Evolutionary conservation across 192 early-diverging fungal genomes (phyloP).

Genomic region (Blastocladiella britannica): DNA sequence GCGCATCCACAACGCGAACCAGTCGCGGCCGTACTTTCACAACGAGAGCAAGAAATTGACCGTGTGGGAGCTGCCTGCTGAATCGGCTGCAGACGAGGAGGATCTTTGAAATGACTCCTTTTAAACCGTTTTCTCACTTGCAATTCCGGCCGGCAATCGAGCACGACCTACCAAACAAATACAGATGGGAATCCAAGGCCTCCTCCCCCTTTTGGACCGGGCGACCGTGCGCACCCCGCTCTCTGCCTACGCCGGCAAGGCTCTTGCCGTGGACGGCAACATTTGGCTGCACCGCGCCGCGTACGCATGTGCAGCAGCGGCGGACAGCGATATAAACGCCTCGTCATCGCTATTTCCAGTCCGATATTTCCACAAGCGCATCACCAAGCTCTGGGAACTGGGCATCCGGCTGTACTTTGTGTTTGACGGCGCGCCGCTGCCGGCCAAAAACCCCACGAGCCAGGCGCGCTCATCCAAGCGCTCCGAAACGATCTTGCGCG

Average conservation of each 20-base stretch:
- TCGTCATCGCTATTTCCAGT: slow-evolving; percentile 1
- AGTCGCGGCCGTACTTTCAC: too few relatives aligned
- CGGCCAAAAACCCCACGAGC: slow-evolving; percentile 63
- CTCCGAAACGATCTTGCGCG: background rate
- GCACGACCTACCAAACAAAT: too few relatives aligned
- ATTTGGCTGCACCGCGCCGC: slow-evolving; percentile 88
- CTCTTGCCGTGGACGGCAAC: slow-evolving; percentile 78
- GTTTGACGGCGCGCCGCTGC: slow-evolving; percentile 83
- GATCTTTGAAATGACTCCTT: too few relatives aligned
- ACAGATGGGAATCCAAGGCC: slow-evolving; percentile 73
- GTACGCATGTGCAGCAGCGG: slow-evolving; percentile 61
- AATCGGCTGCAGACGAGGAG: too few relatives aligned
- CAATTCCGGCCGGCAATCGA: too few relatives aligned
- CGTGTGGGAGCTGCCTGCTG: too few relatives aligned
- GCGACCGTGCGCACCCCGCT: slow-evolving; percentile 48
- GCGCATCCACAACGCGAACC: too few relatives aligned
- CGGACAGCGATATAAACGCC: too few relatives aligned
- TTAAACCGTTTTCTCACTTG: too few relatives aligned
- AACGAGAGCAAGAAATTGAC: too few relatives aligned
- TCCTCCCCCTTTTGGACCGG: slow-evolving; percentile 60
- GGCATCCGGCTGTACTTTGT: slow-evolving; percentile 65
- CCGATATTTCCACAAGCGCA: slow-evolving; percentile 60
- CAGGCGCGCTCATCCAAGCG: slow-evolving; percentile 20
- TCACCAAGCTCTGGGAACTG: slow-evolving; percentile 48
- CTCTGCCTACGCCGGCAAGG: slow-evolving; percentile 41